These are phyloP conservation scores for Rhizoclosmatium sp. DNA, from an alignment of 192 early-diverging fungal genomes.

Conservation along the genomic window DNA sequence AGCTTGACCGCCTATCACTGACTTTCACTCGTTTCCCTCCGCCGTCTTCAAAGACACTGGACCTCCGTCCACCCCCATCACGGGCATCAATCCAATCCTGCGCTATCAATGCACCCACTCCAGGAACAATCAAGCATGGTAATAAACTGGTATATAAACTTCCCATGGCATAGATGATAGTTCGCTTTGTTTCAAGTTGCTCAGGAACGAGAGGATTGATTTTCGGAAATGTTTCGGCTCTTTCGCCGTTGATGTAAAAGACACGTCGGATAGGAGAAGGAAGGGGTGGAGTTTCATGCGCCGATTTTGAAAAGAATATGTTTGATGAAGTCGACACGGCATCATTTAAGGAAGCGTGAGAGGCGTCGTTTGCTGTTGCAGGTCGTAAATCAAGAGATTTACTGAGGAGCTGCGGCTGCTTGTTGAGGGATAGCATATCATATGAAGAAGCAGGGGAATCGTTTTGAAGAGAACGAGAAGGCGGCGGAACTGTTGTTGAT, in stretches of 20 bases:
- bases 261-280: conserved; percentile 64
- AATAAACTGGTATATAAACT: conserved; percentile 79
- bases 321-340: conserved; percentile 47
- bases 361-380: background rate
- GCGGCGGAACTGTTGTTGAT: background rate
- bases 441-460: background rate
- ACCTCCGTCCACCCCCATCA: background rate
- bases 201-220: conserved; percentile 67
- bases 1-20: background rate
- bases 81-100: conserved; percentile 44
- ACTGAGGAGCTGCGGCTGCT: conserved; percentile 2
- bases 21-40: background rate
- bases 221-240: conserved; percentile 74
- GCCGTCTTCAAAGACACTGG: background rate
- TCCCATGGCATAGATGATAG: conserved; percentile 75
- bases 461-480: background rate
- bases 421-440: background rate
- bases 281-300: conserved; percentile 40
- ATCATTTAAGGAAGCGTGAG: background rate
- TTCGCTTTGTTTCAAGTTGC: conserved; percentile 59
- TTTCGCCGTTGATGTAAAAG: conserved; percentile 79
- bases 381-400: conserved; percentile 13
- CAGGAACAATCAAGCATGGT: conserved; percentile 75
- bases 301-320: conserved; percentile 60
- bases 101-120: conserved; percentile 69